These are phyloP conservation scores for Phytophthora podocarpi DNA, from an alignment of 352 stramenopile genomes.

Conservation along the genomic window DNA sequence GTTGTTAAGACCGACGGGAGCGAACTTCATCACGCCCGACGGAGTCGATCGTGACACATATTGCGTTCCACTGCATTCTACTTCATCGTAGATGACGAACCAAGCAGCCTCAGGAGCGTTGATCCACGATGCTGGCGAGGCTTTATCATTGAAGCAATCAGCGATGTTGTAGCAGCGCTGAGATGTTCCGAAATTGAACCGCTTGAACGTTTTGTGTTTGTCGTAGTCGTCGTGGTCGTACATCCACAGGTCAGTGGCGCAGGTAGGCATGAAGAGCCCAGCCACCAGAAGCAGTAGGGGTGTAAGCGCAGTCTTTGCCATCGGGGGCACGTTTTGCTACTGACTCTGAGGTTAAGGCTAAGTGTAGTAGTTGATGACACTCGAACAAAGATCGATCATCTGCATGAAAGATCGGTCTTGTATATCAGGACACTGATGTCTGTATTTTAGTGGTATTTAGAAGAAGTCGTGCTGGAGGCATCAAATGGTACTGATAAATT, in stretches of 20 bases:
- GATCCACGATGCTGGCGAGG: slow-evolving; percentile 27
- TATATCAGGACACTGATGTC: too few relatives aligned
- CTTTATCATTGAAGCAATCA: slow-evolving; percentile 30
- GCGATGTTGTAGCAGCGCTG: slow-evolving; percentile 32
- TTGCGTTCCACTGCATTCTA: slow-evolving; percentile 18
- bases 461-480: too few relatives aligned
- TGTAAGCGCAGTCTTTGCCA: background rate
- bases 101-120: slow-evolving; percentile 11
- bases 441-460: too few relatives aligned
- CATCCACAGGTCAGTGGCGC: slow-evolving; percentile 26
- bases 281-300: slow-evolving; percentile 3
- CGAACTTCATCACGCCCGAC: slow-evolving; percentile 25
- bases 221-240: slow-evolving; percentile 26
- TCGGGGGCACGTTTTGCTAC: background rate
- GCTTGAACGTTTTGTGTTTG: slow-evolving; percentile 34
- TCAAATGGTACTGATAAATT: too few relatives aligned
- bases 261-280: background rate
- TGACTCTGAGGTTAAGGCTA: too few relatives aligned
- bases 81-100: slow-evolving; percentile 31
- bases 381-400: too few relatives aligned
- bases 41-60: slow-evolving; percentile 5
- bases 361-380: too few relatives aligned
- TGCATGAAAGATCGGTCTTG: too few relatives aligned
- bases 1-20: slow-evolving; percentile 16
- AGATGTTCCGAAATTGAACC: slow-evolving; percentile 26